phyloP scores from a whole-genome alignment of 768 basidiomycete species.

The Russula sp. region DNA sequence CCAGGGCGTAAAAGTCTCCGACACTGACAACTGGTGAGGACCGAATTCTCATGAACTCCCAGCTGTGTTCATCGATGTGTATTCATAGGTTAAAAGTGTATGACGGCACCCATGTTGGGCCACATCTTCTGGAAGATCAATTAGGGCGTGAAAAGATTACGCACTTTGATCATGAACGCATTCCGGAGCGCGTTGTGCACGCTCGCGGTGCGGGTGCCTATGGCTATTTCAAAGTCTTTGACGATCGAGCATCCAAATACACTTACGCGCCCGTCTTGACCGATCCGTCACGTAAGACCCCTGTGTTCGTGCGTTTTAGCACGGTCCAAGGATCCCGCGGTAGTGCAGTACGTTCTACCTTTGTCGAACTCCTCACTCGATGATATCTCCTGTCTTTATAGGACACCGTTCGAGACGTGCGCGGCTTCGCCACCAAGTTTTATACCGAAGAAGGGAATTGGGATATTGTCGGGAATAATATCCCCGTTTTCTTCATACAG shows the following conservation, averaged over 20 bases:
- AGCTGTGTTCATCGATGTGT: slow-evolving; percentile 31
- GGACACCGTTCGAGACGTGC: slow-evolving; percentile 79
- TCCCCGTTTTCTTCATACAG: slow-evolving; percentile 81
- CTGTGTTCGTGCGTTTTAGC: slow-evolving; percentile 79
- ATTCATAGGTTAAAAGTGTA: slow-evolving; percentile 52
- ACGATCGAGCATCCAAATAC: slow-evolving; percentile 66
- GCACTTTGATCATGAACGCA: slow-evolving; percentile 84
- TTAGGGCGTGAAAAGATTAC: slow-evolving; percentile 72
- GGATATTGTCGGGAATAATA: slow-evolving; percentile 84
- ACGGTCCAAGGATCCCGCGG: slow-evolving; percentile 81
- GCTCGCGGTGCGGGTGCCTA: slow-evolving; percentile 78
- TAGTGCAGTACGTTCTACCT: slow-evolving; percentile 59
- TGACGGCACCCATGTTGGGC: slow-evolving; percentile 52
- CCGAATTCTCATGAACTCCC: neutral
- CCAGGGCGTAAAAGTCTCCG: slow-evolving; percentile 53
- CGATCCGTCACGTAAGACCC: slow-evolving; percentile 67
- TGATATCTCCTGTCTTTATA: slow-evolving; percentile 30
- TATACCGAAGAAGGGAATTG: slow-evolving; percentile 85
- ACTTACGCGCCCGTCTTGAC: slow-evolving; percentile 70
- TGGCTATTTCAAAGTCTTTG: slow-evolving; percentile 74
- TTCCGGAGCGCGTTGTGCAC: slow-evolving; percentile 69
- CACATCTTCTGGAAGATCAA: slow-evolving; percentile 76
- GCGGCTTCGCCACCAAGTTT: slow-evolving; percentile 82
- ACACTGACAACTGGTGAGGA: slow-evolving; percentile 64
- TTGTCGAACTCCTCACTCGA: neutral